Evolutionary conservation across 192 early-diverging fungal genomes (phyloP).

Genomic region (Entrophospora sp.): DNA sequence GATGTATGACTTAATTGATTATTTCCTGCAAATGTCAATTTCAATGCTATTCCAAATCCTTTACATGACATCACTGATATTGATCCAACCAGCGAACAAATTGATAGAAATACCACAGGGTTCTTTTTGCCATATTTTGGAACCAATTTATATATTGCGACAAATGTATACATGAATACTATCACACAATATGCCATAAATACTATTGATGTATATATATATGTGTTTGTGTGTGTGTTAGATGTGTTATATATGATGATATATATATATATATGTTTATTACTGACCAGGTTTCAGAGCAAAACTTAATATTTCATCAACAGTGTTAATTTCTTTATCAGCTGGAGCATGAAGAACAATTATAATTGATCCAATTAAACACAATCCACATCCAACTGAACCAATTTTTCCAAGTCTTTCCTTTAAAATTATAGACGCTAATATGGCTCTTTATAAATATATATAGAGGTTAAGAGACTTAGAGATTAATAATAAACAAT

Average conservation of each 20-base stretch:
- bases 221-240: no score
- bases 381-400: slow-evolving; percentile 83
- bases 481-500: no score
- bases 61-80: slow-evolving; percentile 88
- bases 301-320: slow-evolving; percentile 78
- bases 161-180: slow-evolving; percentile 52
- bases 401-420: slow-evolving; percentile 77
- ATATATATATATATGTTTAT: no score
- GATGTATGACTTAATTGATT: slow-evolving; percentile 88
- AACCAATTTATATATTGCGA: slow-evolving; percentile 77
- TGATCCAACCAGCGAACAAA: slow-evolving; percentile 95
- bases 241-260: no score
- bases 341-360: slow-evolving; percentile 83
- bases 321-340: slow-evolving; percentile 67
- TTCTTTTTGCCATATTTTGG: slow-evolving; percentile 69
- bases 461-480: no score
- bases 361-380: slow-evolving; percentile 79
- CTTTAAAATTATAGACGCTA: slow-evolving; percentile 81
- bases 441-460: slow-evolving; percentile 54
- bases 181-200: slow-evolving; percentile 74
- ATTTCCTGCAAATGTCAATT: slow-evolving; percentile 84
- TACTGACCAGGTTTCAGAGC: slow-evolving; percentile 62
- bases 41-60: slow-evolving; percentile 87
- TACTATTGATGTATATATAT: slow-evolving; percentile 26
- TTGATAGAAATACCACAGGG: slow-evolving; percentile 85